Base-by-base conservation (phyloP, 129 eudicot genomes). In the Chrysanthemum seticuspe region DNA sequence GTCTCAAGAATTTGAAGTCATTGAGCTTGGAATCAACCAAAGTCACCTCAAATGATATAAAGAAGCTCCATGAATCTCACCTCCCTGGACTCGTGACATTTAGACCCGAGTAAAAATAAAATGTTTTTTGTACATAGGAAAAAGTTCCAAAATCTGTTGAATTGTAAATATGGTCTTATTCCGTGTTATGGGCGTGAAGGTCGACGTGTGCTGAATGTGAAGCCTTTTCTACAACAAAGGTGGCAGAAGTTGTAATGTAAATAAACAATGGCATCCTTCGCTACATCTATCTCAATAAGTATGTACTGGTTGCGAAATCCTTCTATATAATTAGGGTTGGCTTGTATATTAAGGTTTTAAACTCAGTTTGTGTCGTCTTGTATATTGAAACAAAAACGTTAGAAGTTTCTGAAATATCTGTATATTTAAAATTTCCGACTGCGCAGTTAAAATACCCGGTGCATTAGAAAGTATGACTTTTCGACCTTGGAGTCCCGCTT, bases 1-100 rank as follows among this genome's bases (percentile, higher is more conserved):
- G 73, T 0, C 88, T 95, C 2, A 91, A 90, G 84, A 88, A 87
- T 15, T 60, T 95, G 77, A 89, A 86, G 50, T 95, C 99, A 3
- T 83, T 95, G 36, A 81, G 88, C 31, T 75, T 95, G 86, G 99
- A 95, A 68, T 91, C 97, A 13, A 88, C 96, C 81, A 95, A 91
- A 83, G 97, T 95, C 60, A 90, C 89, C 58, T 89, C 97, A 59
- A 75, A 74, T 48, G 99, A 95, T 83, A 91, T 95, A 13, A 84
- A 79, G 86, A 91, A 76, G 83, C 97, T 95, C 40, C 99, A 91
- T 59, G 76, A 85, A 34, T 65, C 80, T 21, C 76, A 81, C 56
- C 96, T 95, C 65, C 95, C 96, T 2, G 85, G 88, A 78, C 83
- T 95, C 47, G 83, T 95, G 59, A 83, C 77, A 52, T 91, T 79